Percentiles rank a stretch among this genome's conserved stretches.
Evolutionary conservation across 495 filamentous ascomycete genomes (phyloP).

Genomic region (Rostrohypoxylon terebratum): DNA sequence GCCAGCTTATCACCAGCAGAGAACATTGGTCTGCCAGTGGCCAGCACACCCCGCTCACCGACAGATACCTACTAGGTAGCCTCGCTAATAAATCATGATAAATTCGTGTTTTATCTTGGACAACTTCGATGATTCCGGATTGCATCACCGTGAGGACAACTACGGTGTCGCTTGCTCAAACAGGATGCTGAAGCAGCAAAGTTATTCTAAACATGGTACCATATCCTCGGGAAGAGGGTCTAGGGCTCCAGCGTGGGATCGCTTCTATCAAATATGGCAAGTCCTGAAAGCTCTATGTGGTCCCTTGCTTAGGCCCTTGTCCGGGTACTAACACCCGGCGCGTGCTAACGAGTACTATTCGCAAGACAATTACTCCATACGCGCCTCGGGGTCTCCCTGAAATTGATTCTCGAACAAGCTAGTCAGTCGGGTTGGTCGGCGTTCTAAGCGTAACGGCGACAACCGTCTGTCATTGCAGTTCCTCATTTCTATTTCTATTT

Average conservation of each 20-base stretch:
- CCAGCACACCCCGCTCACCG: conserved; percentile 19
- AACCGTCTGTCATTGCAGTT: conserved; percentile 26
- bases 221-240: conserved; percentile 36
- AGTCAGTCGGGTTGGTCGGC: conserved; percentile 10
- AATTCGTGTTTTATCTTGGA: conserved; percentile 23
- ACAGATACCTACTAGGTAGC: too few species aligned
- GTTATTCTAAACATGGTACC: conserved; percentile 35
- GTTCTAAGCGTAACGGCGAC: conserved; percentile 15
- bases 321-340: conserved; percentile 32
- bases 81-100: conserved; percentile 20
- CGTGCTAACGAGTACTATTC: conserved; percentile 31
- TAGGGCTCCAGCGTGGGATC: conserved; percentile 22
- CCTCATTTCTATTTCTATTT: conserved; percentile 17
- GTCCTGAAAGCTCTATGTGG: conserved; percentile 16
- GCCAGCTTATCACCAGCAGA: conserved; percentile 27
- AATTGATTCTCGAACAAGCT: conserved; percentile 20
- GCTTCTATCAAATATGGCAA: conserved; percentile 34
- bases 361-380: conserved; percentile 1
- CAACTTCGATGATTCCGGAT: conserved; percentile 18
- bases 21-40: conserved; percentile 19
- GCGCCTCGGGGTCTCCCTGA: conserved; percentile 26
- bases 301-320: conserved; percentile 28
- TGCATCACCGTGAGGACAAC: not conserved
- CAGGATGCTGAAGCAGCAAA: conserved; percentile 27
- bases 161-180: conserved; percentile 35